Percentiles rank a stretch among this genome's conserved stretches.
These are phyloP conservation scores for Fraxinus xanthoxyloides DNA, from an alignment of 305 asterid species.

Conservation along the genomic window DNA sequence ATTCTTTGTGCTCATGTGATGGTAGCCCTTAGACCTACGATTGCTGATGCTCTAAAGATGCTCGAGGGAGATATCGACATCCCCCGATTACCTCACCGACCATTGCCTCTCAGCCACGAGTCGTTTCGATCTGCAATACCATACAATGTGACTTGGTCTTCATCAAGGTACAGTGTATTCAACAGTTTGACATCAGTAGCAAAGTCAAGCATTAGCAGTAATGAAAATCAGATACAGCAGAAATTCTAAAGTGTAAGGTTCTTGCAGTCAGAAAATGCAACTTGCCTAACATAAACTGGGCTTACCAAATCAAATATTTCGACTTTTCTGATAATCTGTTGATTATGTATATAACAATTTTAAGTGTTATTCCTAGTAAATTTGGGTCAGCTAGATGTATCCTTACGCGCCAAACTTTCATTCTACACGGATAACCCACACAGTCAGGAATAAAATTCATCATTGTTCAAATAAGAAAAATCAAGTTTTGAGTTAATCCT, in stretches of 20 bases:
- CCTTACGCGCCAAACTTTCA: background rate
- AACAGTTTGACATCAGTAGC: conserved; percentile 21
- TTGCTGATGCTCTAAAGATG: conserved; percentile 63
- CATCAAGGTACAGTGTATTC: conserved; percentile 21
- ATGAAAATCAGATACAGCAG: background rate
- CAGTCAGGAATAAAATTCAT: background rate
- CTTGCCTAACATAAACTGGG: background rate
- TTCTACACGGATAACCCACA: background rate
- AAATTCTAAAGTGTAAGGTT: background rate
- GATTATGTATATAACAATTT: background rate
- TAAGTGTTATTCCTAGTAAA: background rate
- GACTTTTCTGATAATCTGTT: background rate
- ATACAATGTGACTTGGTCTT: background rate
- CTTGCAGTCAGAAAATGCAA: background rate
- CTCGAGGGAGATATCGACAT: conserved; percentile 67
- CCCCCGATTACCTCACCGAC: conserved; percentile 52
- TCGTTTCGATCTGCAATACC: conserved; percentile 13
- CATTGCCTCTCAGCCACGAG: conserved; percentile 45
- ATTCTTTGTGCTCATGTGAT: conserved; percentile 64
- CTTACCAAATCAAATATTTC: background rate
- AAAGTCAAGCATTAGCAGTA: conserved; percentile 4
- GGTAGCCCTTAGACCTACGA: conserved; percentile 66
- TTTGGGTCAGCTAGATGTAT: background rate
- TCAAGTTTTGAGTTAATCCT: background rate
- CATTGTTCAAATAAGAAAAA: background rate